phyloP scores from a whole-genome alignment of 73 alveolate species.

The Tetrahymena thermophila region DNA sequence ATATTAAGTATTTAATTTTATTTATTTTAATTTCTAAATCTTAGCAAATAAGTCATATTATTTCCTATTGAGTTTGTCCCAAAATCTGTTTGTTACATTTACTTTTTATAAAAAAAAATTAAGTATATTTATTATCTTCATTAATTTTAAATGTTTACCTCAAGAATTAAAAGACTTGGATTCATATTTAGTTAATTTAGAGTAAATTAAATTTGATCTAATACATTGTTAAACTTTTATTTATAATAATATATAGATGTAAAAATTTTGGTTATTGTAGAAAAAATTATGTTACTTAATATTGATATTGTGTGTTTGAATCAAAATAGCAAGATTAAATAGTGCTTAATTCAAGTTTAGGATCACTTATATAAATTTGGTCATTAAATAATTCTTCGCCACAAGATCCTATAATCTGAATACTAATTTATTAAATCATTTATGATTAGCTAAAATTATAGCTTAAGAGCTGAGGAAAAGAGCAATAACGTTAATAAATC shows the following conservation, averaged over 20 bases:
- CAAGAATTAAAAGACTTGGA: neutral
- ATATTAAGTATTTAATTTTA: neutral
- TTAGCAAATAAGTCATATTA: neutral
- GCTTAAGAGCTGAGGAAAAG: neutral
- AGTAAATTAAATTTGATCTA: neutral
- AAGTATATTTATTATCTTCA: too few relatives aligned
- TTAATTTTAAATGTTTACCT: neutral
- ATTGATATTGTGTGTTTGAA: neutral
- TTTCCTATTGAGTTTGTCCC: neutral
- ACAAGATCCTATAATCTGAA: neutral
- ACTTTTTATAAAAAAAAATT: neutral
- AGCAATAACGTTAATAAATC: neutral
- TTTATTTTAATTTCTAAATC: neutral
- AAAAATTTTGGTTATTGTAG: too few relatives aligned
- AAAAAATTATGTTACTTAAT: neutral
- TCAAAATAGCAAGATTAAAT: neutral
- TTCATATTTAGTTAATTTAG: neutral
- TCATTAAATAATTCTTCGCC: neutral
- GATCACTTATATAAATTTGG: neutral
- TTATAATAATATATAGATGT: too few relatives aligned
- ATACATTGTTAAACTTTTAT: neutral
- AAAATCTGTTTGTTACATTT: neutral
- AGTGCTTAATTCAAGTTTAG: neutral
- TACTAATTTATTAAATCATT: too few relatives aligned
- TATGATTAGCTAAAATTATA: too few relatives aligned